A percentile compares a stretch with the other conserved stretches of the same genome.
Evolutionary conservation across 148 eudicot genomes (phyloP).

Genomic region (Mesembryanthemum crystallinum): DNA sequence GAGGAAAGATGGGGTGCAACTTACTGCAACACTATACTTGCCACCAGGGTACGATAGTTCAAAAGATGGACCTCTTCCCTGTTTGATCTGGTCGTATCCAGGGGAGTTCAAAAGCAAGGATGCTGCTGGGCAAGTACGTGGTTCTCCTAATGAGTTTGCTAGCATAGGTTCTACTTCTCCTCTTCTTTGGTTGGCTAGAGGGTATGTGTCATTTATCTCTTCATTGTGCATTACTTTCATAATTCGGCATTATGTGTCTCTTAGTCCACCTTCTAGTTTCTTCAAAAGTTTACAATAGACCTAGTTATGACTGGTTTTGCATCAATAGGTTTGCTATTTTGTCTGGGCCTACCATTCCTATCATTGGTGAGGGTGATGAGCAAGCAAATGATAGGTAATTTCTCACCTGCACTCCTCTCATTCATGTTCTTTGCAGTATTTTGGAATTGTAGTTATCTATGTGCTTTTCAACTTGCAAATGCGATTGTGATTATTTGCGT

Average conservation of each 20-base stretch:
- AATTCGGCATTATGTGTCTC: background rate
- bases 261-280: background rate
- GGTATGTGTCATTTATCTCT: conserved; percentile 35
- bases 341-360: conserved; percentile 95
- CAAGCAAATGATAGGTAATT: conserved; percentile 90
- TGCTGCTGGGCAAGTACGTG: conserved; percentile 97
- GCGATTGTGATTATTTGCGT: background rate
- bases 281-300: conserved; percentile 6
- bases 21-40: conserved; percentile 91
- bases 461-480: background rate
- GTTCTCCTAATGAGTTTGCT: conserved; percentile 94
- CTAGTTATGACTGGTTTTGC: conserved; percentile 23
- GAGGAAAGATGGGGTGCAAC: conserved; percentile 94
- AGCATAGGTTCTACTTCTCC: conserved; percentile 93
- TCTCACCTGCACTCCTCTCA: background rate
- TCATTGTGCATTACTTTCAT: background rate
- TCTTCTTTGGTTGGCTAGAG: conserved; percentile 88
- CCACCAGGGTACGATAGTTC: conserved; percentile 86
- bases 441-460: background rate
- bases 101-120: conserved; percentile 96
- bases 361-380: conserved; percentile 91
- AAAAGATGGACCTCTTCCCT: conserved; percentile 88
- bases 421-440: background rate
- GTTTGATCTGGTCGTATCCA: conserved; percentile 95
- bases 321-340: conserved; percentile 75